Evolutionary conservation across 2,329 filamentous ascomycete species (phyloP), one percentile per base, ranked within the genome.

Genomic region (Cercospora sojina): DNA sequence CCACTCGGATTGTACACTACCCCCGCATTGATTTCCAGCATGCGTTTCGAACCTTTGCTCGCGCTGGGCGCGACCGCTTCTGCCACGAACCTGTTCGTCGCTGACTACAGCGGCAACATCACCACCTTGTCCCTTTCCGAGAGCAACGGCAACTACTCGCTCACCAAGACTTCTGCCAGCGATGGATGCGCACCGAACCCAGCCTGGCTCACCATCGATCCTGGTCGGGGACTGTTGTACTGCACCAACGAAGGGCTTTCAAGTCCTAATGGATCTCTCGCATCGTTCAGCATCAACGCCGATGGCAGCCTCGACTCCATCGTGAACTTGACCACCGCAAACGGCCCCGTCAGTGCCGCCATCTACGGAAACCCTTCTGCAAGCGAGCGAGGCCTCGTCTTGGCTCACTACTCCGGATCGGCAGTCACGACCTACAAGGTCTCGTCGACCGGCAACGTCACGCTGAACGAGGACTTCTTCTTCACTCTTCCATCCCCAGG

Each of bases 131-230:
- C 75, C 2, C 72, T 81, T 47, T 75, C 69, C 16, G 73, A 74
- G 20, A 66, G 43, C 59, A 67, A 74, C 41, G 74, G 73, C 35
- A 69, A 63, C n/a, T 77, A 78, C 68, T 72, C 72, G 64, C 80
- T 88, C 66, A 76, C 79, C 70, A 73, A 77, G 20, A 76, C 84
- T 18, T 80, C 80, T 60, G 80, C 80, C 23, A 80, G 79, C 60
- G 79, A 78, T 5, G 78, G 79, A 35, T 89, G 87, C 76, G 84
- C 81, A 9, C 76, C 79, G 1, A 84, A 83, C 67, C 85, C 88
- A 5, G 84, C 86, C 10, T 90, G 88, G 87, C 78, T 90, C 64
- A 85, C 85, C 20, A 80, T 87, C 20, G 84, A 87, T 73, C 76
- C 80, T 65, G 73, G 78, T 55, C 80, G 82, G 67, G 79, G 79